phyloP scores from a whole-genome alignment of 2,329 filamentous ascomycete genomes.

The Fusarium udum region DNA sequence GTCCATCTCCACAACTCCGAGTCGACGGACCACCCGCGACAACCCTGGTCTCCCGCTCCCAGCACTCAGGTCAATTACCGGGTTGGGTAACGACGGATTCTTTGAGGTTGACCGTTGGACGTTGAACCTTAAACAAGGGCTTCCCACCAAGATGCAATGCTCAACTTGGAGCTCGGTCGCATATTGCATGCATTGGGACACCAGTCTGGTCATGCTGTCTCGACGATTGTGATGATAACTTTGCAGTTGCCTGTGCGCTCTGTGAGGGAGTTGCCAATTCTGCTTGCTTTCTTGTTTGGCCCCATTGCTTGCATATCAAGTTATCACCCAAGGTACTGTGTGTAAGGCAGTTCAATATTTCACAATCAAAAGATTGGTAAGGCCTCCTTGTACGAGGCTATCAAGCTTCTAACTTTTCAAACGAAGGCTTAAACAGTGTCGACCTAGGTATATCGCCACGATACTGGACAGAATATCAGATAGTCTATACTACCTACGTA shows the following conservation, averaged over 20 bases:
- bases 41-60: constrained; percentile 45
- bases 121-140: constrained; percentile 29
- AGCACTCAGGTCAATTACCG: constrained; percentile 37
- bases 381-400: too few species aligned
- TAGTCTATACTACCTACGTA: neutral
- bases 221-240: neutral
- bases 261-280: too few species aligned
- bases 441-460: neutral
- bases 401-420: too few species aligned
- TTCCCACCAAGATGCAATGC: constrained; percentile 15
- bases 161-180: neutral
- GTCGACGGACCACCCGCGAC: constrained; percentile 37
- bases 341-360: neutral
- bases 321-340: too few species aligned
- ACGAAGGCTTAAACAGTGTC: too few species aligned
- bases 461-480: neutral
- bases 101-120: constrained; percentile 37
- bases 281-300: neutral
- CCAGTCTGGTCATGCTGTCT: neutral
- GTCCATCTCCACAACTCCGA: constrained; percentile 42
- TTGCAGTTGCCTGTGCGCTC: neutral
- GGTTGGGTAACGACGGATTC: constrained; percentile 17
- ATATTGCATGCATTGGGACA: neutral
- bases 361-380: neutral
- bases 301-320: too few species aligned